Evolutionary conservation across 345 rosid species (phyloP), one percentile per base, ranked within the genome.

Genomic region (Leavenworthia alabamica): DNA sequence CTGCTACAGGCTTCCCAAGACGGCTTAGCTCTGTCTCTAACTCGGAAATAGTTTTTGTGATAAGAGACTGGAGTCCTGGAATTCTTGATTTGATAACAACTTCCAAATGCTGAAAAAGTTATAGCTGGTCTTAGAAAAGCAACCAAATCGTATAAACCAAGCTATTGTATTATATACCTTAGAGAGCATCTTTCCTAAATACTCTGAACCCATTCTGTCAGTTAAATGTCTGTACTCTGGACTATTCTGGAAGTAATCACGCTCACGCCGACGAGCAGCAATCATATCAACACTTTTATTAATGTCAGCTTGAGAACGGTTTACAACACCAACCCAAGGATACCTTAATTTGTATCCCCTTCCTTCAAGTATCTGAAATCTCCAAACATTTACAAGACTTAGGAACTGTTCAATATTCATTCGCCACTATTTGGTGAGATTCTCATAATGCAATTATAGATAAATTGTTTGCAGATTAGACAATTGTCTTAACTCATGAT

Each of bases 241-340:
- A 61, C 64, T 75, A 63, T 24, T 80, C 48, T 81, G 62, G 64
- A 92, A 92, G 57, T 92, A 89, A 22, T 92, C 98, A 48, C 79
- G 76, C 77, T 92, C 98, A 75, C 83, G 86, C 29, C 78, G 90
- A 45, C 98, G 95, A 64, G 98, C 98, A 77, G 95, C 96, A 55
- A 92, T 89, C 98, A 92, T 92, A 71, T 92, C 98, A 55, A 92
- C 96, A 56, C 93, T 92, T 77, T 85, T 89, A 60, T 92, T 92
- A 8, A 89, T 92, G 64, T 89, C 98, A 79, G 96, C 96, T 76
- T 89, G 98, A 67, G 98, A 92, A 67, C 96, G 96, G 74, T 92
- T 92, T 32, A 92, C 98, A 66, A 92, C 95, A 42, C 98, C 98
- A 54, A 92, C 79, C 98, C 98, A 92, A 48, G 95, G 93, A 76